phyloP scores from a whole-genome alignment of 148 eudicot genomes.

The Rhododendron ovatum region DNA sequence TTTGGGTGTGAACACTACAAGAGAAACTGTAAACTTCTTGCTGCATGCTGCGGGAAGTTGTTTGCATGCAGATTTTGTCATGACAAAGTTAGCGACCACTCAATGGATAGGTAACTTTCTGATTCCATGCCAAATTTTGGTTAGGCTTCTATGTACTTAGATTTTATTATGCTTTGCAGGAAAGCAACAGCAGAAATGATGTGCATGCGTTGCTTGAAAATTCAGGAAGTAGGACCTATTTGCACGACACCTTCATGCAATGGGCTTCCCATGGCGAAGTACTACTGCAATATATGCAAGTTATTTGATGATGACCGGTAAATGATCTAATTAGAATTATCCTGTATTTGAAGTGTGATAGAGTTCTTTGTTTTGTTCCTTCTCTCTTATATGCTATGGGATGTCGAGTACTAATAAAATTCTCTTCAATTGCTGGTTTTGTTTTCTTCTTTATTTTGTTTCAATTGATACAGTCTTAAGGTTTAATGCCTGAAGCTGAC shows the following conservation, averaged over 20 bases:
- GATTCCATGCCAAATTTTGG: not conserved
- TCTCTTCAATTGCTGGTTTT: not conserved
- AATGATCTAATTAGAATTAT: not conserved
- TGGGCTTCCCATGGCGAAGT: constrained; percentile 75
- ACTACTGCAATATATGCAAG: constrained; percentile 86
- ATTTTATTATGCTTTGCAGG: constrained; percentile 34
- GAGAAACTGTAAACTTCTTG: constrained; percentile 87
- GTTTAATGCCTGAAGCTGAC: not conserved
- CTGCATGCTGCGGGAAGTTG: constrained; percentile 84
- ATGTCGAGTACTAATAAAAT: not conserved
- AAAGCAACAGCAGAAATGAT: constrained; percentile 92
- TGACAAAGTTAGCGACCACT: constrained; percentile 92
- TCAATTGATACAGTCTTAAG: not conserved
- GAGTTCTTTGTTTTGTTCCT: not conserved
- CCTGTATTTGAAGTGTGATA: not conserved
- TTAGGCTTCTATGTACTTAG: not conserved
- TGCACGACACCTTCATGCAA: constrained; percentile 82
- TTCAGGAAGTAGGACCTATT: constrained; percentile 76
- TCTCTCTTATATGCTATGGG: not conserved
- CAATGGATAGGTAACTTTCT: constrained; percentile 73
- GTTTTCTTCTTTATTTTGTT: not conserved
- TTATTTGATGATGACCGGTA: constrained; percentile 97
- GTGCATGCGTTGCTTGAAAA: constrained; percentile 88
- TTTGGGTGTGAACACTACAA: constrained; percentile 95
- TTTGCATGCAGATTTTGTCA: constrained; percentile 84